Conservation (phyloP, 106 monocot species). For the Allium cepa region DNA sequence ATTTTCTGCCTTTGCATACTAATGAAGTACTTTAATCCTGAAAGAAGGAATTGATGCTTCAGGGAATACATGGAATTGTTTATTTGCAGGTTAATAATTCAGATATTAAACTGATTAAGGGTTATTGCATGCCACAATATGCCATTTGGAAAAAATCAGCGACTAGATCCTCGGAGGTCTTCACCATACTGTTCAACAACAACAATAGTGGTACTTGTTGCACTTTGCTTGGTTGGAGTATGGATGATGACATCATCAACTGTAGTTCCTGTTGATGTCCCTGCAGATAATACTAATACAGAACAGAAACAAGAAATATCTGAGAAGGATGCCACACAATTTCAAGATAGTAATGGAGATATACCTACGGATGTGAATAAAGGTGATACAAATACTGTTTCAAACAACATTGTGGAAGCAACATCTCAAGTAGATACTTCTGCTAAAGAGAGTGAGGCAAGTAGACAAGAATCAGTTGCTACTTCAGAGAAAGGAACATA, state of each 20-base stretch:
- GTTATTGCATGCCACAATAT: constrained; percentile 29
- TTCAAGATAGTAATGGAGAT: constrained; percentile 34
- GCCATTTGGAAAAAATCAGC: constrained; percentile 51
- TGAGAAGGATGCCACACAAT: constrained; percentile 14
- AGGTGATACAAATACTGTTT: constrained; percentile 7
- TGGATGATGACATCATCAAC: constrained; percentile 93
- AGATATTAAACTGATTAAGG: background rate
- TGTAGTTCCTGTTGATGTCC: constrained; percentile 33
- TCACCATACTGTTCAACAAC: constrained; percentile 60
- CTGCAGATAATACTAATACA: constrained; percentile 18
- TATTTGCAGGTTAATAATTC: background rate
- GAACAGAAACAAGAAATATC: constrained; percentile 20
- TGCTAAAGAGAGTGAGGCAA: constrained; percentile 12
- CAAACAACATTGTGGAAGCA: constrained; percentile 10
- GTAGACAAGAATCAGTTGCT: constrained; percentile 14
- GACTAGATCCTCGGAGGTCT: constrained; percentile 55
- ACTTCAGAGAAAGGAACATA: constrained; percentile 22
- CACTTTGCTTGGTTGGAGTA: constrained; percentile 70
- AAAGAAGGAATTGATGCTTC: too few species aligned
- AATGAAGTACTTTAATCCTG: too few species aligned
- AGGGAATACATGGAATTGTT: too few species aligned
- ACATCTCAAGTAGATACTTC: constrained; percentile 20
- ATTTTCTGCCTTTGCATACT: too few species aligned
- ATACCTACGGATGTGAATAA: constrained; percentile 6
- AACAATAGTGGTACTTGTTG: constrained; percentile 64